Evolutionary conservation across 495 filamentous ascomycete species (phyloP), one percentile per base, ranked within the genome.

Genomic region (Aspergillus homomorphus): DNA sequence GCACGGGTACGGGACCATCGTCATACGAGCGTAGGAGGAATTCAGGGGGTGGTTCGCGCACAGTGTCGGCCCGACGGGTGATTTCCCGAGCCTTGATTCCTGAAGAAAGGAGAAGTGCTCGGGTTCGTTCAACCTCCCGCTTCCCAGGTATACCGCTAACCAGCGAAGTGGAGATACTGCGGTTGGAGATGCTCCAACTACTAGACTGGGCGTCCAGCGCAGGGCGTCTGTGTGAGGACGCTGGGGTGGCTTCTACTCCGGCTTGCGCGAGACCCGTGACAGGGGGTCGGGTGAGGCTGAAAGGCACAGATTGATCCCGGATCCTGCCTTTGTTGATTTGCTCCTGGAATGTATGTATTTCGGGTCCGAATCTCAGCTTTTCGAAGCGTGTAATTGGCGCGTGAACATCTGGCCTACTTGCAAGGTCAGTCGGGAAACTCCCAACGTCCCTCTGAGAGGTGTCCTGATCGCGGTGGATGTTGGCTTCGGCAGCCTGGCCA

Each of bases 51-150:
- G 77, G 62, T 44, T 68, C 59, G 51, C 76, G 71, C 45, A 73
- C 46, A 28, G 77, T 78, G 42, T 86, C 74, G 18, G 87, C 85
- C 48, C 87, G 81, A 12, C 85, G 82, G 42, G 79, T 77, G 56
- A 96, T 88, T 64, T 91, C 89, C 59, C 84, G 82, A 0, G 92
- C 92, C 70, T 93, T 93, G 68, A 96, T 85, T 45, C 91, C 92
- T 0, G 90, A 88, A 57, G 87, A 89, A 30, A 96, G 77, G 24
- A 96, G 81, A 0, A 95, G 77, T 2, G 91, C 82, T 54, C 83
- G 78, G 2, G 89, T 81, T 43, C 90, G 84, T 51, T 88, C 89
- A 19, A 94, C 81, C 62, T 96, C 91, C 14, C 82, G 80, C 59
- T 83, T 84, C 33, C 66, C 65, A 10, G 73, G 69, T 0, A 78